Base-by-base conservation (phyloP, 495 filamentous ascomycete genomes). In the Lasiosphaeris hirsuta region DNA sequence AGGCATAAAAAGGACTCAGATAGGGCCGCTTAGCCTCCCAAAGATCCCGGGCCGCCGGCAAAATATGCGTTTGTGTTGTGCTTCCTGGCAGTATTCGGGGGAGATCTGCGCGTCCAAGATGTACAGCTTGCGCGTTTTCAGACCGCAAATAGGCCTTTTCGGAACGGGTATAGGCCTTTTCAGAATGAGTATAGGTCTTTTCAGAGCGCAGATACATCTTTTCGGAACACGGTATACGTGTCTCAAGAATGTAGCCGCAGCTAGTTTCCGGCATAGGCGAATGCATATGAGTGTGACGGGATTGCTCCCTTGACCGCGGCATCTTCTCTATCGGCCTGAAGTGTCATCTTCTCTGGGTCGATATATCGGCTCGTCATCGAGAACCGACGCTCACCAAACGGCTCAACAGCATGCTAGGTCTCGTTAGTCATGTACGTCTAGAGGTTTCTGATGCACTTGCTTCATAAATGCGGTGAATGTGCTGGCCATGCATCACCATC, bases 401-500 rank as follows among this genome's bases (percentile, higher is more conserved):
- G 82, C 0, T 65, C 65, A 7, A 92, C 86, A 0, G 72, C 64
- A 63, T 92, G 89, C 87, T 90, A 47, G 11, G 38, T 34, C 14
- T n/a, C 51, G 36, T 72, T 47, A 73, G 60, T 34, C 1, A 9
- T 5, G 13, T 30, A 6, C 15, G 2, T 17, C 10, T 17, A 19
- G 17, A 11, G 39, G n/a, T 15, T 13, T n/a, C 18, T 1, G 3
- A 11, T 33, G 35, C 50, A 73, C 78, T 49, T 65, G 87, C 88
- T 69, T 92, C 89, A 57, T 85, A 93, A 34, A 80, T 77, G 59
- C 81, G 80, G 63, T 96, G 92, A 33, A 96, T 82, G 1, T 74
- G 64, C 0, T 73, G 73, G 0, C 90, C 91, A 63, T 90, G 82
- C 92, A 96, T 96, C 2, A 95, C 78, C 23, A 95, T 78, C 44